A percentile compares a stretch with the other conserved stretches of the same genome.
Evolutionary conservation across 139 green algal species (phyloP).

Genomic region (Chlamydomonas eustigma): DNA sequence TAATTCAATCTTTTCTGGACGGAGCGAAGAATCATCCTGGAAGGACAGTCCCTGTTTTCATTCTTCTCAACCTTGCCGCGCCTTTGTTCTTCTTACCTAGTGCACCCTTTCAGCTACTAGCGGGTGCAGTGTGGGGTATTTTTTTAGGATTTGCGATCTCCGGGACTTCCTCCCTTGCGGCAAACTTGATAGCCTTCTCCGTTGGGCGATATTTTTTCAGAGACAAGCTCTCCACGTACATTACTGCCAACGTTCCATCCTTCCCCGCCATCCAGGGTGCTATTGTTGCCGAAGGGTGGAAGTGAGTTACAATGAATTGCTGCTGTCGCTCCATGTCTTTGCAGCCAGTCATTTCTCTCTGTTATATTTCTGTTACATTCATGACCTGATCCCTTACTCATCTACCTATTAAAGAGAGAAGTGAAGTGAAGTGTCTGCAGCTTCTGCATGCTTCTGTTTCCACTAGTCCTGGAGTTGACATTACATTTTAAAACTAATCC

Average conservation of each 20-base stretch:
- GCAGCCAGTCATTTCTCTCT: too few relatives aligned
- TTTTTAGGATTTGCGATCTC: neutral
- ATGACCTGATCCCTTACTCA: too few relatives aligned
- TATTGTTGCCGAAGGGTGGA: conserved; percentile 17
- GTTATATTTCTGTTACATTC: too few relatives aligned
- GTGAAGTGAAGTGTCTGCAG: too few relatives aligned
- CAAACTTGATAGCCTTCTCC: neutral
- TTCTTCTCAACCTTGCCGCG: neutral
- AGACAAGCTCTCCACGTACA: conserved; percentile 1
- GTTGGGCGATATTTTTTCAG: neutral
- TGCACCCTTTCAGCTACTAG: neutral
- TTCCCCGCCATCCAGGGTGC: conserved; percentile 25
- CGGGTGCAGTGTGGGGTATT: neutral
- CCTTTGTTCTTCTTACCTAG: neutral
- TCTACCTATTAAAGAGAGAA: too few relatives aligned
- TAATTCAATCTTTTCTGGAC: neutral
- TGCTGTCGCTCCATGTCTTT: too few relatives aligned
- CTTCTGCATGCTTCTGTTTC: too few relatives aligned
- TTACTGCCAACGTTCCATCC: conserved; percentile 10
- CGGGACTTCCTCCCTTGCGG: neutral
- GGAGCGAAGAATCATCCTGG: neutral
- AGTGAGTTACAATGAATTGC: too few relatives aligned
- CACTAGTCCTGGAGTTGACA: too few relatives aligned
- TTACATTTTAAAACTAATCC: too few relatives aligned
- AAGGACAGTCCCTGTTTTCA: neutral